A percentile compares a stretch with the other conserved stretches of the same genome.
Evolutionary conservation across 768 basidiomycete genomes (phyloP).

Genomic region (Cyclocybe cylindracea): DNA sequence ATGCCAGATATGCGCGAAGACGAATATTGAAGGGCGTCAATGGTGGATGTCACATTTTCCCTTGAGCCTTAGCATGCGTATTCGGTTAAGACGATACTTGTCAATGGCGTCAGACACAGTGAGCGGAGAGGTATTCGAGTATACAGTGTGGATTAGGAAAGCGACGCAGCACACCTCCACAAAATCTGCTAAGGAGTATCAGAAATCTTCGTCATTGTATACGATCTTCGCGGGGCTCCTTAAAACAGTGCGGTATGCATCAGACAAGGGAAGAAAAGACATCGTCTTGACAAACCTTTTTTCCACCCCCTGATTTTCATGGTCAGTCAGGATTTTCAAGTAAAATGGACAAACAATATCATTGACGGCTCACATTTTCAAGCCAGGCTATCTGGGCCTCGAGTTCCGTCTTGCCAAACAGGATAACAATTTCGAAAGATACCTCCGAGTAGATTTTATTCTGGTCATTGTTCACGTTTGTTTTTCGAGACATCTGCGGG

Average conservation of each 20-base stretch:
- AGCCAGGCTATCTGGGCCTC: conserved; percentile 46
- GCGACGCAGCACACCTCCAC: no score
- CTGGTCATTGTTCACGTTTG: neutral
- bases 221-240: no score
- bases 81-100: no score
- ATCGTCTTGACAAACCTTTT: neutral
- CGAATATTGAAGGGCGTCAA: no score
- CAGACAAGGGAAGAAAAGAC: neutral
- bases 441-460: conserved; percentile 21
- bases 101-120: no score
- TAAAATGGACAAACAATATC: conserved; percentile 40
- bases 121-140: no score
- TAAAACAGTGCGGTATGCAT: neutral
- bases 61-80: no score
- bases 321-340: conserved; percentile 35
- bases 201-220: no score
- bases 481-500: neutral
- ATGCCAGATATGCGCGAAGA: no score
- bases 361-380: conserved; percentile 44
- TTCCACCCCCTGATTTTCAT: neutral
- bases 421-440: conserved; percentile 37
- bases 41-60: no score
- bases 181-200: no score
- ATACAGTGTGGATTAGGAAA: no score
- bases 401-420: conserved; percentile 52